Conservation (phyloP, 768 basidiomycete species). For the Trametes villosa region DNA sequence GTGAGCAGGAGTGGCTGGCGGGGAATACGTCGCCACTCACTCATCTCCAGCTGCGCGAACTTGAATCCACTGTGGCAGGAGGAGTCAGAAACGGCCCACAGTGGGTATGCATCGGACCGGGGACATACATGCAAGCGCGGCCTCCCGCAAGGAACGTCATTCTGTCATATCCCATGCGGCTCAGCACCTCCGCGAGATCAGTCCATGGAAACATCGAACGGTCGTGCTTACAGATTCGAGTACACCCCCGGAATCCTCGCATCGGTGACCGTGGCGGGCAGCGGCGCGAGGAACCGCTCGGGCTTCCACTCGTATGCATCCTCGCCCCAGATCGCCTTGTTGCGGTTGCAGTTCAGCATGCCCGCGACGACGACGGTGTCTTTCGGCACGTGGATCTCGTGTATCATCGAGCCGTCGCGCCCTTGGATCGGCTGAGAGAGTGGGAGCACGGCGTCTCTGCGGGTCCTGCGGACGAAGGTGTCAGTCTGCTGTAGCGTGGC, state of each 20-base stretch:
- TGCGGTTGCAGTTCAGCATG: constrained; percentile 43
- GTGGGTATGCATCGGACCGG: background rate
- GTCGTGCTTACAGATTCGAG: constrained; percentile 44
- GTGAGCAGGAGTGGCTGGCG: background rate
- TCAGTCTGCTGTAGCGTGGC: background rate
- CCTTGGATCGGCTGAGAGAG: constrained; percentile 43
- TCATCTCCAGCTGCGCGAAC: constrained; percentile 58
- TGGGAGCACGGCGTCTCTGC: constrained; percentile 45
- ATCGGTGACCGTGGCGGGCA: constrained; percentile 41
- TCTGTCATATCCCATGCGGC: constrained; percentile 25
- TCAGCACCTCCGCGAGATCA: no score
- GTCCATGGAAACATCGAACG: no score
- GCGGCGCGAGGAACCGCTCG: constrained; percentile 49
- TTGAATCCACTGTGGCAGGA: constrained; percentile 49
- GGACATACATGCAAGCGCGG: constrained; percentile 49
- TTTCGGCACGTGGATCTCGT: constrained; percentile 44
- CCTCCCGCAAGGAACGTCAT: constrained; percentile 51
- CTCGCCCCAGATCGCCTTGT: constrained; percentile 49
- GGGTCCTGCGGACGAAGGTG: constrained; percentile 33
- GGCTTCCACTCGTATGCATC: constrained; percentile 56
- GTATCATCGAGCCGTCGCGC: constrained; percentile 41
- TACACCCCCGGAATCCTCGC: constrained; percentile 50
- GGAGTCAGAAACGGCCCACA: background rate
- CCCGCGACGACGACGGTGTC: constrained; percentile 44
- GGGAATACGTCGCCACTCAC: constrained; percentile 36